phyloP scores from a whole-genome alignment of 495 filamentous ascomycete species.

The Daldinia bambusicola region DNA sequence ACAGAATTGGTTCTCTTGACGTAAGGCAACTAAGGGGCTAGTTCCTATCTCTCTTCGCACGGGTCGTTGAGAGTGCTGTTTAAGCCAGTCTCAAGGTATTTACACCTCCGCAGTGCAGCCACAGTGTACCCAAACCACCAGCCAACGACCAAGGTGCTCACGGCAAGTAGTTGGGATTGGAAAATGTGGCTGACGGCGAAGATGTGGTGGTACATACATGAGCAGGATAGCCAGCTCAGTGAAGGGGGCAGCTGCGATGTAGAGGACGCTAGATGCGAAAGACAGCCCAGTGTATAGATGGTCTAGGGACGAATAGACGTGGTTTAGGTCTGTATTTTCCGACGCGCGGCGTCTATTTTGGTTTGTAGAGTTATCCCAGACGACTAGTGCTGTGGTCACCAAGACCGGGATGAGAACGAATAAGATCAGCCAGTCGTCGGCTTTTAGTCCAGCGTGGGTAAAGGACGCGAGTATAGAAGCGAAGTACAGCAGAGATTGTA shows the following conservation, averaged over 20 bases:
- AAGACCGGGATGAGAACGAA: constrained; percentile 26
- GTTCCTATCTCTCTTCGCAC: not conserved
- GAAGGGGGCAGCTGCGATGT: constrained; percentile 46
- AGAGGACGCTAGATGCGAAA: constrained; percentile 47
- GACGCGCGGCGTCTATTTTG: constrained; percentile 27
- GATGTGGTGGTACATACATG: constrained; percentile 54
- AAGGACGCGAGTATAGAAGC: constrained; percentile 47
- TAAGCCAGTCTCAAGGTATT: no score
- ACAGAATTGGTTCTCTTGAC: not conserved
- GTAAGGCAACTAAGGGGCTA: not conserved
- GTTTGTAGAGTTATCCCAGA: constrained; percentile 30
- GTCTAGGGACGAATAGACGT: constrained; percentile 60
- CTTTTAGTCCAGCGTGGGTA: constrained; percentile 34
- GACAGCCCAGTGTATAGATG: constrained; percentile 57
- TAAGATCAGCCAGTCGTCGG: constrained; percentile 48
- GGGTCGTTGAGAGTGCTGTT: not conserved
- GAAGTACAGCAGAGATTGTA: constrained; percentile 34
- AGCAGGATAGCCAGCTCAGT: constrained; percentile 52
- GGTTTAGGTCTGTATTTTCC: constrained; percentile 35
- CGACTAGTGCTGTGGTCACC: constrained; percentile 15
- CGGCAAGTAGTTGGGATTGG: constrained; percentile 30
- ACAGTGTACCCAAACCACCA: no score
- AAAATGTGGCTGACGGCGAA: constrained; percentile 43
- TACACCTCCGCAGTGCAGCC: no score
- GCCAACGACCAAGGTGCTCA: no score